Evolutionary conservation across 306 rosid genomes (phyloP).

Genomic region (Citrullus amarus): DNA sequence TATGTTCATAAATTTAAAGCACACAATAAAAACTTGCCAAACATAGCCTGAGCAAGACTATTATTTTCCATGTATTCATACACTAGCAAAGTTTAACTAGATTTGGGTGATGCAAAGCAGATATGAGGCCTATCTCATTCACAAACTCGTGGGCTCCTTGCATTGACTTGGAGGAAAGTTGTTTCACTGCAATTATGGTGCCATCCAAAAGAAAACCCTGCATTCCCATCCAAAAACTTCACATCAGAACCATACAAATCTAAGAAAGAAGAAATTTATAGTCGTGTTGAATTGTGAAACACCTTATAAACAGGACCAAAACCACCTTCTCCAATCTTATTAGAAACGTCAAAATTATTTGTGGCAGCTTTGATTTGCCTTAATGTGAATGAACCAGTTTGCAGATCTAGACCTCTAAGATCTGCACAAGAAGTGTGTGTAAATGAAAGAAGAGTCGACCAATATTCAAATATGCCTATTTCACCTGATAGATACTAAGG

Average conservation of each 20-base stretch:
- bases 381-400: background rate
- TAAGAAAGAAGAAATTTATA: too few species aligned
- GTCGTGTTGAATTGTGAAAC: too few species aligned
- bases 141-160: constrained; percentile 50
- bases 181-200: background rate
- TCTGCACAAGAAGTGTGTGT: background rate
- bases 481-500: too few species aligned
- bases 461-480: too few species aligned
- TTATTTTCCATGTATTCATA: constrained; percentile 54
- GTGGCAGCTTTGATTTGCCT: background rate
- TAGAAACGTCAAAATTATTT: background rate
- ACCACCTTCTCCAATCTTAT: background rate
- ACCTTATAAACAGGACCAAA: constrained; percentile 2
- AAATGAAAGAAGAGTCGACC: too few species aligned
- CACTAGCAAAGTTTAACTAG: constrained; percentile 40
- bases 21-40: constrained; percentile 14
- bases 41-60: constrained; percentile 39
- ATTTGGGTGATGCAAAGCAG: constrained; percentile 39
- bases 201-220: background rate
- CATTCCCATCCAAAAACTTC: background rate
- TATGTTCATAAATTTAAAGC: too few species aligned
- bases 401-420: background rate
- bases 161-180: constrained; percentile 18
- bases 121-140: constrained; percentile 46
- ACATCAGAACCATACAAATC: too few species aligned